Base-by-base conservation (phyloP, 2,329 filamentous ascomycete genomes). In the Trichophyton benhamiae region DNA sequence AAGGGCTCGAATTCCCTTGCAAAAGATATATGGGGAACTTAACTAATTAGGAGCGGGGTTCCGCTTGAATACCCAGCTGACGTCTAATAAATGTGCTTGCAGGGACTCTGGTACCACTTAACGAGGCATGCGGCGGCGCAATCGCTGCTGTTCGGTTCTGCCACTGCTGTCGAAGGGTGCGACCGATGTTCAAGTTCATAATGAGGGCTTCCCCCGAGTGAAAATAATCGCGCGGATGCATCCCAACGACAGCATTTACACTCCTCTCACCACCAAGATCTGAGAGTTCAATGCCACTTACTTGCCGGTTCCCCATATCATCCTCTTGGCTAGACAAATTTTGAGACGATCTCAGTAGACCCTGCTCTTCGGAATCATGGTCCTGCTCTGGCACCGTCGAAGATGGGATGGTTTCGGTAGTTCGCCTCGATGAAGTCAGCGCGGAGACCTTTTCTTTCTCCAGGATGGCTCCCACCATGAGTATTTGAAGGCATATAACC, bases 331-430 rank as follows among this genome's bases (percentile, higher is more conserved):
- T 46, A 6, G 48, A 33, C 6, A 38, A 20, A 22, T 62, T 13
- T 69, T 67, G 42, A 69, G 72, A 74, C 62, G 67, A 68, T 60
- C 76, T 76, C 17, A 78, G 66, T 2, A 83, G 69, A 1, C 83
- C 83, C 33, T 81, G 77, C 69, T 86, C 83, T 72, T 86, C 83
- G 4, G 79, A 74, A 65, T 86, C 83, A 61, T 81, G 75, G 66
- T 83, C 81, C 67, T 85, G 83, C 15, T 61, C 60, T 20, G 65
- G 60, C 30, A 60, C 58, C 33, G 60, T 57, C 17, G 63, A 58
- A 60, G 67, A 61, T 65, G 58, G 20, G 67, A 17, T 22, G 60
- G 20, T 30, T 63, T 15, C 5, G 58, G 17, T 0, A 60, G 64
- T 25, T 36, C 36, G 55, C 27, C 20, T 36, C 6, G 69, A 58